Evolutionary conservation across 2,329 filamentous ascomycete species (phyloP).

Genomic region (Myriosclerotinia curreyana): DNA sequence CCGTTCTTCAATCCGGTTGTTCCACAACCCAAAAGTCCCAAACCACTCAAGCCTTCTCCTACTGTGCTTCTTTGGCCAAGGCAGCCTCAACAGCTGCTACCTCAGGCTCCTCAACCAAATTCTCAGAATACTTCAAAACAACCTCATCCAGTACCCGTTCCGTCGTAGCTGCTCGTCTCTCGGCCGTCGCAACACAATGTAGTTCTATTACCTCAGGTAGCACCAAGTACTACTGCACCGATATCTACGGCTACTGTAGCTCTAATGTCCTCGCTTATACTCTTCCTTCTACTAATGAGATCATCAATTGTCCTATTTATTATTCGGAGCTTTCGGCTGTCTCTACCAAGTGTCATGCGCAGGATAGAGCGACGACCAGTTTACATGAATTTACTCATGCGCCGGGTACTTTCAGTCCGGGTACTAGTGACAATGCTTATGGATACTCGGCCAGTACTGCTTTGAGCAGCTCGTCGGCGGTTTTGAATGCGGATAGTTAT

Average conservation of each 20-base stretch:
- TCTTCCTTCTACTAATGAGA: constrained; percentile 50
- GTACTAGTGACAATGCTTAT: constrained; percentile 57
- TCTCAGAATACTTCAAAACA: constrained; percentile 64
- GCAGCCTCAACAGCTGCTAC: constrained; percentile 51
- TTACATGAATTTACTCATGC: constrained; percentile 66
- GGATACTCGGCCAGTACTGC: constrained; percentile 51
- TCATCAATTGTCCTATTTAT: constrained; percentile 61
- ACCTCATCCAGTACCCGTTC: constrained; percentile 46
- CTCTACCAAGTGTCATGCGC: constrained; percentile 54
- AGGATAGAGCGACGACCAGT: constrained; percentile 63
- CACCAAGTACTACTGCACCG: constrained; percentile 57
- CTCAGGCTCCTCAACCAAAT: constrained; percentile 48
- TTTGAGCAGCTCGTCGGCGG: constrained; percentile 49
- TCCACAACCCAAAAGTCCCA: constrained; percentile 45
- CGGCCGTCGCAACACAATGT: constrained; percentile 55
- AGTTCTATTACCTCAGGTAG: constrained; percentile 47
- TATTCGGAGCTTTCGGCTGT: constrained; percentile 53
- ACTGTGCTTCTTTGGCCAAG: constrained; percentile 53
- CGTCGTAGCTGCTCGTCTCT: constrained; percentile 51
- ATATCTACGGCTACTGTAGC: constrained; percentile 52
- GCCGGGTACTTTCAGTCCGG: constrained; percentile 50
- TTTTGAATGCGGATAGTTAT: constrained; percentile 61
- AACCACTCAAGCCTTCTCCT: constrained; percentile 46
- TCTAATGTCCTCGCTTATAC: constrained; percentile 59
- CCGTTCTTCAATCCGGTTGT: constrained; percentile 53